Percentiles rank a stretch among this genome's conserved stretches.
Evolutionary conservation across 208 protist species (phyloP).

Genomic region (Wallacemonas sp.): DNA sequence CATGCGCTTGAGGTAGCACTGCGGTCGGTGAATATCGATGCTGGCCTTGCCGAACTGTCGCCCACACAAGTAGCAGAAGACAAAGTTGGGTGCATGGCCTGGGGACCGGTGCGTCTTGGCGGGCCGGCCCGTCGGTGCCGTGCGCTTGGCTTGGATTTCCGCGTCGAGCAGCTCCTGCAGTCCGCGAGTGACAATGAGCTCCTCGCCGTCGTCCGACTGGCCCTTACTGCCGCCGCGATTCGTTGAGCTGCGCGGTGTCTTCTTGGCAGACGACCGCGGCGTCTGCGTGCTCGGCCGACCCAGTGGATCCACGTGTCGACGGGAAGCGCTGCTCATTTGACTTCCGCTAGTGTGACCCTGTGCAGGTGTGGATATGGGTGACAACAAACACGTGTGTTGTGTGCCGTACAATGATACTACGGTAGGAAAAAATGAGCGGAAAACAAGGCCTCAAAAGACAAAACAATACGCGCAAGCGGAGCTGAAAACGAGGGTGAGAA

Average conservation of each 20-base stretch:
- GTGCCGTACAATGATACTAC: too few relatives aligned
- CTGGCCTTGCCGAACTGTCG: slow-evolving; percentile 84
- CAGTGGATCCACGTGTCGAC: neutral
- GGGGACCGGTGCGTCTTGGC: slow-evolving; percentile 2
- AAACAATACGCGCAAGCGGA: too few relatives aligned
- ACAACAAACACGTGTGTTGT: too few relatives aligned
- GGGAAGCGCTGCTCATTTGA: neutral
- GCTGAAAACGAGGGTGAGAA: too few relatives aligned
- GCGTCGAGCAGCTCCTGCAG: slow-evolving; percentile 72
- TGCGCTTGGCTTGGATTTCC: slow-evolving; percentile 29
- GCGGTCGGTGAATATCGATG: slow-evolving; percentile 89
- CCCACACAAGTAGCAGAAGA: slow-evolving; percentile 90
- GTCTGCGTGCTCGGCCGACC: slow-evolving; percentile 8
- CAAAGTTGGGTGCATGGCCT: slow-evolving; percentile 59
- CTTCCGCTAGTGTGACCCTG: too few relatives aligned
- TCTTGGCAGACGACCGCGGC: slow-evolving; percentile 1
- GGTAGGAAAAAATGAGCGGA: too few relatives aligned
- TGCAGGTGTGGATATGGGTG: too few relatives aligned
- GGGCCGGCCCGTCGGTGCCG: neutral
- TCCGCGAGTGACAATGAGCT: slow-evolving; percentile 67
- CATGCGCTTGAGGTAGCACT: slow-evolving; percentile 91
- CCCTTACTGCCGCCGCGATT: neutral
- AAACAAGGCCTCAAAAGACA: too few relatives aligned
- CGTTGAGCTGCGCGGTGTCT: neutral
- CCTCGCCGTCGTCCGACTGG: slow-evolving; percentile 4